Base-by-base conservation (phyloP, 164 flowering plant genomes). In the Magnolia officinalis region DNA sequence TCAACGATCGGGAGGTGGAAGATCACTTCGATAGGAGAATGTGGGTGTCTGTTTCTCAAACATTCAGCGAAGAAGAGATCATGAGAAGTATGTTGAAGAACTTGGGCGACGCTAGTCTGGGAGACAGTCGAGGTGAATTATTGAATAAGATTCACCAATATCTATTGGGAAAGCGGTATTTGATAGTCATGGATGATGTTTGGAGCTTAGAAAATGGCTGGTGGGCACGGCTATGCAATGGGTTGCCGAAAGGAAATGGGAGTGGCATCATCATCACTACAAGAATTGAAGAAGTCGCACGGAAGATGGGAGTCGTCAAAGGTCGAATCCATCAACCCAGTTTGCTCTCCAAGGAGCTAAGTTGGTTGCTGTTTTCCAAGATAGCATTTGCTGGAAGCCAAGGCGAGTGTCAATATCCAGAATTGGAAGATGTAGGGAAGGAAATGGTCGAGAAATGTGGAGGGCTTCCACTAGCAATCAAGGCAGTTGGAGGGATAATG, bases 141-240 rank as follows among this genome's bases (percentile, higher is more conserved):
- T 66, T 86, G 78, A 76, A 63, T 72, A 86, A 83, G 77, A 87
- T 87, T 20, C 75, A 85, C 19, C 83, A 82, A 49, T 80, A 80
- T 70, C 86, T 87, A n/a, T 52, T 29, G 58, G 86, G 86, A 0
- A 86, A 86, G 85, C 82, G 82, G 81, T 90, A 81, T 72, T 49
- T 90, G 75, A 72, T 89, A 70, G 91, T 87, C 59, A 73, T 87
- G 83, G 92, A 89, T 72, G 90, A 89, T 73, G 88, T 88, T 14
- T 87, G 91, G 91, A 67, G 80, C 19, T 1, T 31, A 29, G 78
- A 84, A 23, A 49, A 68, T 20, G 51, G 73, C 4, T 84, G 88
- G 86, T 89, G 92, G 92, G 24, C 6, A 9, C 70, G 75, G 20
- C 78, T 89, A 49, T 72, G 61, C 9, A 77, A 77, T 14, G 89